Evolutionary conservation across 2,329 filamentous ascomycete genomes (phyloP).

Genomic region (Claviceps africana): DNA sequence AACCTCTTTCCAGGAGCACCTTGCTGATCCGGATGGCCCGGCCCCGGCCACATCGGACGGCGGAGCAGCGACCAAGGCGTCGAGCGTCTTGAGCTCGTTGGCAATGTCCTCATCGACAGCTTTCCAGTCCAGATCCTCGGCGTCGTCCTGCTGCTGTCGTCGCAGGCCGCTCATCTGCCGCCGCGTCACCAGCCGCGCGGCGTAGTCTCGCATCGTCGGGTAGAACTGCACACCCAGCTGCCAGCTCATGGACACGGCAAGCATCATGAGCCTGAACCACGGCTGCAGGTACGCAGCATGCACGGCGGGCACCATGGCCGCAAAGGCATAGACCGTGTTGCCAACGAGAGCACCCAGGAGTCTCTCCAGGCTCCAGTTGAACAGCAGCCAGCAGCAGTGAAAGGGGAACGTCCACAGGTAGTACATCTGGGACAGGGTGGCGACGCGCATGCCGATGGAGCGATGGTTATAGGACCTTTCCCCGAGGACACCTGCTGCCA

Average conservation of each 20-base stretch:
- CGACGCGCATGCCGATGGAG: conserved; percentile 10
- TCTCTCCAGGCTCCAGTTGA: conserved; percentile 11
- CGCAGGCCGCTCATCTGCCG: conserved; percentile 7
- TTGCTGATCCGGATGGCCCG: not conserved
- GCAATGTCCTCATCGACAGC: conserved; percentile 5
- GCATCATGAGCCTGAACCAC: conserved; percentile 11
- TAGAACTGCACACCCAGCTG: conserved; percentile 10
- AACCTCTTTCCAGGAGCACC: conserved; percentile 5
- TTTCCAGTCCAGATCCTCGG: conserved; percentile 6
- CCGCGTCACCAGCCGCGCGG: conserved; percentile 6
- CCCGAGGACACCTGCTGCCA: conserved; percentile 9
- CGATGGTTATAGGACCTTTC: conserved; percentile 11
- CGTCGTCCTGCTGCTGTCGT: not conserved
- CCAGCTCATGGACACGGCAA: conserved; percentile 10
- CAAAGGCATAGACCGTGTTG: conserved; percentile 10
- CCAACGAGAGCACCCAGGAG: conserved; percentile 10
- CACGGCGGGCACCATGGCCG: conserved; percentile 8
- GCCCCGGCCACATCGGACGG: not conserved
- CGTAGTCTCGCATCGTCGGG: conserved; percentile 7
- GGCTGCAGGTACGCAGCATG: conserved; percentile 5
- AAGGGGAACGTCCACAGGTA: conserved; percentile 9
- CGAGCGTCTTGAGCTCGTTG: conserved; percentile 5
- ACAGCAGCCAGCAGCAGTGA: conserved; percentile 9
- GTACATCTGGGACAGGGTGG: conserved; percentile 9
- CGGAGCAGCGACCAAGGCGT: conserved; percentile 1